Evolutionary conservation across 2,329 filamentous ascomycete genomes (phyloP), one percentile per base, ranked within the genome.

Genomic region (Diaporthe caulivora): DNA sequence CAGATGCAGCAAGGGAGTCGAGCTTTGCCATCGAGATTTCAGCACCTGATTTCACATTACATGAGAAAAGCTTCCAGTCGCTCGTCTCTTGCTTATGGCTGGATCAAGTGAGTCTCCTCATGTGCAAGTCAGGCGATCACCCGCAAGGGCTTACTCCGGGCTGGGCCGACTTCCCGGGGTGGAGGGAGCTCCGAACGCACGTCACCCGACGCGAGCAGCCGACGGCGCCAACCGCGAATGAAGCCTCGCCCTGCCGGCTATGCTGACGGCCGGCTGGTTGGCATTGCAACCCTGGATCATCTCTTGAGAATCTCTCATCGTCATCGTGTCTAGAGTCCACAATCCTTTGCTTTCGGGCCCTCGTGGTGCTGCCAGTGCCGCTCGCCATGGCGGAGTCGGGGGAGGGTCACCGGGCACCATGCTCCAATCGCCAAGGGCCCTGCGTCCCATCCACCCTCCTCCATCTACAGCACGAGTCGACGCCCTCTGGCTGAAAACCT

Each of bases 381-480:
- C 55, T 24, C 55, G 58, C 58, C 68, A 71, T 60, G 55, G 47
- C 11, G 15, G 18, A 53, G 13, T 67, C 55, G 68, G 47, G 51
- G 42, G 18, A 51, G 18, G 68, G 54, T 51, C 55, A 62, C 34
- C 34, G 31, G 42, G 34, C 24, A 42, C 24, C 24, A 42, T 24
- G 44, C 31, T 62, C 68, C 21, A 62, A 53, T 53, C 68, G 55
- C 53, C 55, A 49, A 42, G 68, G 55, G 55, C 13, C 13, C 15
- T 31, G 53, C 67, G n/a, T 71, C 44, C 26, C 68, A 49, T 71
- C 24, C 68, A 60, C 55, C 42, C 68, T 47, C 55, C 54, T 42
- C 34, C 57, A 58, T 40, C 13, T 37, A 71, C 47, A 29, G 47
- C 68, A 60, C 68, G 68, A 62, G 44, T 62, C 68, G 44, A 51